Percentiles rank a stretch among this genome's conserved stretches.
Conservation (phyloP, 2,329 filamentous ascomycete species). For the Lasiodiplodia sp. region DNA sequence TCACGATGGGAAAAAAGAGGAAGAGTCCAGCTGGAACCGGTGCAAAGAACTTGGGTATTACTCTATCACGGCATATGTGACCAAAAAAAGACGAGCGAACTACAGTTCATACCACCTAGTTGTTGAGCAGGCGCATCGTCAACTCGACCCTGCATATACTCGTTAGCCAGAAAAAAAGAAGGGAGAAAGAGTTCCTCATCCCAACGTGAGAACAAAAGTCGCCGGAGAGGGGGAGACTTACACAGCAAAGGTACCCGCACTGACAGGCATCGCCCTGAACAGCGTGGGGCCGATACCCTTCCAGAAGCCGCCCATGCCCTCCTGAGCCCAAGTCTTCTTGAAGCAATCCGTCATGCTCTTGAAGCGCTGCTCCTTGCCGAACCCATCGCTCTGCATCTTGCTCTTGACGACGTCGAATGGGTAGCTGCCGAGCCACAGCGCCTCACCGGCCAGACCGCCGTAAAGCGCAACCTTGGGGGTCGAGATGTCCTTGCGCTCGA, state of each 20-base stretch:
- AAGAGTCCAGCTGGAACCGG: too few relatives aligned
- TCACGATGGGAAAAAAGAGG: neutral
- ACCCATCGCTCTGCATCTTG: slow-evolving; percentile 99
- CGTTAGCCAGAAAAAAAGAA: slow-evolving; percentile 10
- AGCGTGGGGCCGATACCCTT: slow-evolving; percentile 91
- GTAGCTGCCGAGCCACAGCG: slow-evolving; percentile 91
- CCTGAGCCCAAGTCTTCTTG: slow-evolving; percentile 76
- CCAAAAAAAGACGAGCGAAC: neutral
- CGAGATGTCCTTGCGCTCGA: slow-evolving; percentile 79
- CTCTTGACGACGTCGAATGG: slow-evolving; percentile 98
- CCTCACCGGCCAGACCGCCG: slow-evolving; percentile 92
- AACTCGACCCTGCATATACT: slow-evolving; percentile 36
- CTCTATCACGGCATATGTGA: neutral
- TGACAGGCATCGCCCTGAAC: slow-evolving; percentile 95
- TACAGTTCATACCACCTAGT: slow-evolving; percentile 34
- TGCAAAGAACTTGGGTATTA: slow-evolving; percentile 19
- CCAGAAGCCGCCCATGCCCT: slow-evolving; percentile 89
- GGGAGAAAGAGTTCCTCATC: neutral
- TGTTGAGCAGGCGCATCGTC: slow-evolving; percentile 48
- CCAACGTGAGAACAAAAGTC: neutral
- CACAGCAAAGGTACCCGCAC: slow-evolving; percentile 95
- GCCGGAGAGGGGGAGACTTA: slow-evolving; percentile 41
- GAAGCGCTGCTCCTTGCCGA: slow-evolving; percentile 76
- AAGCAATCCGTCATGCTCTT: slow-evolving; percentile 89
- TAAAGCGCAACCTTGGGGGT: slow-evolving; percentile 89